Evolutionary conservation across 805 yeast species (phyloP), one percentile per base, ranked within the genome.

Genomic region (Ascoidea rubescens): DNA sequence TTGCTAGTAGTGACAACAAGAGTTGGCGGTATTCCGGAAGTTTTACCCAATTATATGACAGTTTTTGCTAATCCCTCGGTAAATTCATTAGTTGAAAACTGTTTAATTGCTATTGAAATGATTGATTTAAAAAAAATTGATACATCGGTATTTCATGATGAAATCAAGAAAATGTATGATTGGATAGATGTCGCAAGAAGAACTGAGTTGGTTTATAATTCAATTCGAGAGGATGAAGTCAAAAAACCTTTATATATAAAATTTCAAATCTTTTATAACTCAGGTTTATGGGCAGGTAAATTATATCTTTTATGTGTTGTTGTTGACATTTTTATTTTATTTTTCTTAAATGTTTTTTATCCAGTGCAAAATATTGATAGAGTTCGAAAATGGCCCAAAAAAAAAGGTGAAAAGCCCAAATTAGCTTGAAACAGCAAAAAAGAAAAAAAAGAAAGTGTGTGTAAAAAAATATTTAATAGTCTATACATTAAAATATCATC

Each of bases 11-110:
- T 93, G 0, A 89, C 97, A 0, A 93, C 99, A 0, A 80, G 81
- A 53, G 99, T 93, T 0, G 99, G 99, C 10, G 99, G 99, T 5
- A 90, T 93, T 45, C 97, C 97, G 0, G 99, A 93, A 62, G 98
- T 93, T 4, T 67, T 93, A 45, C 99, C 99, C 0, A 74, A 75
- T 30, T 86, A 89, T 60, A 93, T 93, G 98, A 89, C 96, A 1
- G 84, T 84, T 1, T 93, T 86, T 66, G 90, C 98, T 0, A 75
- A 81, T 14, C 95, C 97, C 0, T 86, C 91, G 4, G 96, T 87
- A 50, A 87, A 86, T 53, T 81, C 93, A 1, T 67, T 93, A 46
- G 87, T 84, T 1, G 76, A 73, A 4, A 84, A 90, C 5, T 78
- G 91, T 1, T 65, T 80, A 45, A 65, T 71, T n/a, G 98, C 96